Evolutionary conservation across 2,329 filamentous ascomycete species (phyloP).

Genomic region (Exophiala sp.): DNA sequence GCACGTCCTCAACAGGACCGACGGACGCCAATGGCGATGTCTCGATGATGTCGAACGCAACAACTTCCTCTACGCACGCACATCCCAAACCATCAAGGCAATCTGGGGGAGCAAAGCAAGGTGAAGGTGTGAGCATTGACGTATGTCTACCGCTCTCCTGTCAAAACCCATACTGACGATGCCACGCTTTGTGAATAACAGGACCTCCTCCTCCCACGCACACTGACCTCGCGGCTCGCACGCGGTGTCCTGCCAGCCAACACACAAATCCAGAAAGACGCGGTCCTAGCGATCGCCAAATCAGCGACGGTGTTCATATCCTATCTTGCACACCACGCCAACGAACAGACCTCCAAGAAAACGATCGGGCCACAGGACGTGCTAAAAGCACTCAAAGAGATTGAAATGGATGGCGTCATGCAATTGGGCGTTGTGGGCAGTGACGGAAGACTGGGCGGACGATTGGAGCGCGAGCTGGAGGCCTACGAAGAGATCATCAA

Average conservation of each 20-base stretch:
- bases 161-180: neutral
- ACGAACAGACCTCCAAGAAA: slow-evolving; percentile 60
- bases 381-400: slow-evolving; percentile 56
- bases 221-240: slow-evolving; percentile 59
- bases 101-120: slow-evolving; percentile 15
- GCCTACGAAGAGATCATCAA: slow-evolving; percentile 39
- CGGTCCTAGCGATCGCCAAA: slow-evolving; percentile 61
- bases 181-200: slow-evolving; percentile 26
- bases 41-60: slow-evolving; percentile 27
- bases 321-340: slow-evolving; percentile 53
- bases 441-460: slow-evolving; percentile 50
- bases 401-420: slow-evolving; percentile 49
- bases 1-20: slow-evolving; percentile 29
- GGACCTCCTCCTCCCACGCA: slow-evolving; percentile 62
- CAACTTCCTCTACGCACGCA: slow-evolving; percentile 11
- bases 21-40: slow-evolving; percentile 25
- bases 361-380: slow-evolving; percentile 61
- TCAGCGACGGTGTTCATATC: slow-evolving; percentile 66
- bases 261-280: slow-evolving; percentile 64
- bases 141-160: slow-evolving; percentile 11
- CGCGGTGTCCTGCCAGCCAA: slow-evolving; percentile 63
- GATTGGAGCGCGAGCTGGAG: slow-evolving; percentile 58
- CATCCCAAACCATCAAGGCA: slow-evolving; percentile 29
- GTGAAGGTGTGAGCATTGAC: slow-evolving; percentile 25
- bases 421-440: slow-evolving; percentile 16